These are phyloP conservation scores for Sporothrix dimorphospora DNA, from an alignment of 2,329 filamentous ascomycete species.

Conservation along the genomic window DNA sequence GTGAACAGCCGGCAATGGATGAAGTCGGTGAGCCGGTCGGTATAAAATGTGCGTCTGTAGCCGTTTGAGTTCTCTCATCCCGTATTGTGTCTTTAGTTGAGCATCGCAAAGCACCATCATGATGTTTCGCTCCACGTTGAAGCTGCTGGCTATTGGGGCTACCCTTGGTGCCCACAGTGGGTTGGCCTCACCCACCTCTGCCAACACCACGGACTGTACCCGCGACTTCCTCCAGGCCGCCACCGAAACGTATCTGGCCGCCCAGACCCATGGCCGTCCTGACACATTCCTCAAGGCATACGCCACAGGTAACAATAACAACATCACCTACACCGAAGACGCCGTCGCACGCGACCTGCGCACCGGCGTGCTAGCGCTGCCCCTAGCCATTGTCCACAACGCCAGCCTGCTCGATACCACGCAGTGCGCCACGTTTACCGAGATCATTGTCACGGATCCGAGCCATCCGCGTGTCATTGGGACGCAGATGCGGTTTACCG, in stretches of 20 bases:
- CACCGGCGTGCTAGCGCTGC: slow-evolving; percentile 37
- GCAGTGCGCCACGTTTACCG: slow-evolving; percentile 48
- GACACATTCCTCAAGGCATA: slow-evolving; percentile 25
- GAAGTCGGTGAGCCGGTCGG: not conserved
- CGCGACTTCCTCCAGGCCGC: slow-evolving; percentile 33
- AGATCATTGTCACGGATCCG: slow-evolving; percentile 43
- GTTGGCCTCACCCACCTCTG: not conserved
- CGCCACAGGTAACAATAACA: slow-evolving; percentile 18
- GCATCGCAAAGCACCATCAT: too few relatives aligned
- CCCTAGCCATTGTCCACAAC: slow-evolving; percentile 42
- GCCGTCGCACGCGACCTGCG: slow-evolving; percentile 33
- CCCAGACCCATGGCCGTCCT: slow-evolving; percentile 32
- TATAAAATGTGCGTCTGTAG: not conserved
- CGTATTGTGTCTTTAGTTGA: too few relatives aligned
- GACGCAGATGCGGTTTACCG: slow-evolving; percentile 42
- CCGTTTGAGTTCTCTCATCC: too few relatives aligned
- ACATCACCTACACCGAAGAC: slow-evolving; percentile 31
- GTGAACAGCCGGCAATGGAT: not conserved
- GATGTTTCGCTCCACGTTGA: not conserved
- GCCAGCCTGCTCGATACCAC: slow-evolving; percentile 42
- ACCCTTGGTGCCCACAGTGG: not conserved
- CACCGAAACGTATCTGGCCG: slow-evolving; percentile 35
- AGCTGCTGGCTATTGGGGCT: not conserved
- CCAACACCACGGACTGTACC: slow-evolving; percentile 31
- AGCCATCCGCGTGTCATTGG: slow-evolving; percentile 45